Conservation (phyloP, 2,329 filamentous ascomycete genomes). For the Venturia carpophila region DNA sequence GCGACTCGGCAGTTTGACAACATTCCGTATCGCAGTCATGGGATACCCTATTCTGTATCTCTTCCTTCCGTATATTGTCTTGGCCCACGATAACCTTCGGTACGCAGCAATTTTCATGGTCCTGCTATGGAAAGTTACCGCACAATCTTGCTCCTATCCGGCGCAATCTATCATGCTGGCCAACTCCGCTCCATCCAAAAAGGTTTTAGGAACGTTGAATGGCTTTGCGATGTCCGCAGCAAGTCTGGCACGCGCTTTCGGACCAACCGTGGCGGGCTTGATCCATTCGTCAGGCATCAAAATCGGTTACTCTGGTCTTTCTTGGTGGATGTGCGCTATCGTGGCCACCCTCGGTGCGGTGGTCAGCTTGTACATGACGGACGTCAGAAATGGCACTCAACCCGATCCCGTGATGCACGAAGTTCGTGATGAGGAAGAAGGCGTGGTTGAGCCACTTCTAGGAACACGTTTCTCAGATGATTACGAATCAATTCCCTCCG, state of each 20-base stretch:
- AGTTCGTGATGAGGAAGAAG: conserved; percentile 29
- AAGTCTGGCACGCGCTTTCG: conserved; percentile 78
- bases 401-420: conserved; percentile 32
- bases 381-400: conserved; percentile 40
- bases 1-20: conserved; percentile 66
- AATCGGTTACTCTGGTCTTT: conserved; percentile 74
- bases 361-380: conserved; percentile 67
- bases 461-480: conserved; percentile 12
- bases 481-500: neutral
- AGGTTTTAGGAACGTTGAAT: conserved; percentile 85
- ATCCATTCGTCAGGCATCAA: conserved; percentile 74
- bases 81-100: conserved; percentile 65
- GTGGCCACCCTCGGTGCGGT: conserved; percentile 68
- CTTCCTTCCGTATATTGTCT: conserved; percentile 76
- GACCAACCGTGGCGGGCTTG: conserved; percentile 78
- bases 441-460: conserved; percentile 24
- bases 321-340: conserved; percentile 84
- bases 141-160: conserved; percentile 84
- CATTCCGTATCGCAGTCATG: conserved; percentile 74
- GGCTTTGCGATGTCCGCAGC: conserved; percentile 87
- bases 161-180: conserved; percentile 82
- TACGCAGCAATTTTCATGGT: conserved; percentile 69
- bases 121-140: conserved; percentile 86
- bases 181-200: conserved; percentile 75
- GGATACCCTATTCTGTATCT: conserved; percentile 85